Evolutionary conservation across 164 flowering plant genomes (phyloP), one percentile per base, ranked within the genome.

Genomic region (Warburgia ugandensis): DNA sequence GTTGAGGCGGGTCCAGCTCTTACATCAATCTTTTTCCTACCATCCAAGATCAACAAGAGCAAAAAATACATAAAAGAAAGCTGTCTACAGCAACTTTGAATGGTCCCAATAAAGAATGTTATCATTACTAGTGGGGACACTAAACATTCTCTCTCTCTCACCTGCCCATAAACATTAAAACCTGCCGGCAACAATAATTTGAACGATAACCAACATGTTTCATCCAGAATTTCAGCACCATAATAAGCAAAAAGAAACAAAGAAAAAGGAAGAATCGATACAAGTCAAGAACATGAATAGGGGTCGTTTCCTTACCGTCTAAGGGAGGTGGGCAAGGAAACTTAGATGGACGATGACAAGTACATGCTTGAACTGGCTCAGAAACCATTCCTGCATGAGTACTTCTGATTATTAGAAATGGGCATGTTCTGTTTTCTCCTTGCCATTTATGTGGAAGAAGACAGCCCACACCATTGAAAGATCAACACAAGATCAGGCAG

Each of bases 11-110:
- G 32, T 26, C 64, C 45, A 21, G 4, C 39, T 36, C 47, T 52
- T 32, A 45, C 63, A 60, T 52, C 52, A 44, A 33, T 35, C 41
- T 39, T 42, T 28, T 46, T n/a, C n/a, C 57, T 25, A 32, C 7
- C 52, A 30, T 37, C 30, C 59, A 37, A 48, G 40, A 39, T 17
- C 19, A 41, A 41, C n/a, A 50, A 41, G 32, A 12, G 30, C 30
- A 13, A 19, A 50, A 9, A 4, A 12, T 20, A 40, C 8, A 4
- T 23, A 23, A 17, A 29, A 39, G 30, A 29, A 19, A 42, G 39
- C 22, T 17, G 43, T 49, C 41, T 13, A 29, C 31, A 44, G 17
- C 45, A 23, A 28, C 25, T 39, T 53, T 47, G 14, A 31, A 31
- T 39, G 37, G 39, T 47, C 32, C 13, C 48, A 13, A 41, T 50